Percentiles rank a stretch among this genome's conserved stretches.
Evolutionary conservation across 2,329 filamentous ascomycete species (phyloP).

Genomic region (Metarhizium sp.): DNA sequence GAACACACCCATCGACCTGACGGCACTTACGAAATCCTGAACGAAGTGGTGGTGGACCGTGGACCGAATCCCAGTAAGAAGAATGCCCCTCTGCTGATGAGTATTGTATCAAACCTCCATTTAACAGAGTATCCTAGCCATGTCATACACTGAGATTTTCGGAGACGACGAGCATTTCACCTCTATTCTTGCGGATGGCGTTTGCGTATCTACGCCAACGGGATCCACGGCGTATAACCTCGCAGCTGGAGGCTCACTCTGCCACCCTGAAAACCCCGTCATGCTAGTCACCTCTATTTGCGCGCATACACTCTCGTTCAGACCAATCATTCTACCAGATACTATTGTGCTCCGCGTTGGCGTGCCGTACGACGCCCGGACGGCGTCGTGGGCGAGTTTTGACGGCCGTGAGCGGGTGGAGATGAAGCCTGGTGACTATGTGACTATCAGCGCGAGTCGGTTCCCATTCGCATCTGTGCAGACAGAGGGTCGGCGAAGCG

Average conservation of each 20-base stretch:
- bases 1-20: constrained; percentile 79
- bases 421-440: constrained; percentile 69
- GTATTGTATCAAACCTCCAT: neutral
- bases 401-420: constrained; percentile 87
- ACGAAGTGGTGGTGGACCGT: constrained; percentile 92
- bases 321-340: constrained; percentile 93
- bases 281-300: constrained; percentile 93
- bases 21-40: constrained; percentile 80
- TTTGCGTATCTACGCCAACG: constrained; percentile 90
- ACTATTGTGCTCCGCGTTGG: constrained; percentile 89
- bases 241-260: constrained; percentile 87
- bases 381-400: constrained; percentile 93
- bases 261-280: constrained; percentile 92
- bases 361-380: constrained; percentile 87
- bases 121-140: constrained; percentile 42
- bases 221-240: constrained; percentile 95
- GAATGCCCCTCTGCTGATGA: neutral
- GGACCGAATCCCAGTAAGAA: constrained; percentile 81
- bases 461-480: constrained; percentile 75
- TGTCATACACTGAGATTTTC: constrained; percentile 88
- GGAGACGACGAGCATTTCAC: constrained; percentile 95
- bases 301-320: constrained; percentile 87
- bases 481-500: constrained; percentile 56
- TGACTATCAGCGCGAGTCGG: constrained; percentile 71
- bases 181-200: constrained; percentile 82